phyloP scores from a whole-genome alignment of 2,329 filamentous ascomycete genomes.

The Trichoderma breve region DNA sequence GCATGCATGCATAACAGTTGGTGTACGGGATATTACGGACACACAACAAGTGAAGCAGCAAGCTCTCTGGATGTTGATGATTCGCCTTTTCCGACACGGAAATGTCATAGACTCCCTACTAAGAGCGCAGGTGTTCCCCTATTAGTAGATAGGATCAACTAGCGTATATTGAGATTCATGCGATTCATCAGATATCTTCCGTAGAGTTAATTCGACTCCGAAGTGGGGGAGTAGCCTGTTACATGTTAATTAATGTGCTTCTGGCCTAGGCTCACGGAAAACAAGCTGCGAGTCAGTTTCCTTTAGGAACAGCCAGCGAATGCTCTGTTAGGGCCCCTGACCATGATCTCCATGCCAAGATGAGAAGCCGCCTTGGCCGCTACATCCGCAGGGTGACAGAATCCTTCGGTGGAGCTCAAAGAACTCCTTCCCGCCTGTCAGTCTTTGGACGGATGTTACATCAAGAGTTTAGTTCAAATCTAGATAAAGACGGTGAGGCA shows the following conservation, averaged over 20 bases:
- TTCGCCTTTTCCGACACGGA: not conserved
- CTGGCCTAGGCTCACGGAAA: not conserved
- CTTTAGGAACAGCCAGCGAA: not conserved
- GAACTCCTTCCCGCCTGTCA: not conserved
- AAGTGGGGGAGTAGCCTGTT: not conserved
- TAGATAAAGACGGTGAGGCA: not conserved
- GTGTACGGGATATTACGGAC: not conserved
- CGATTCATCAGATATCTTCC: not conserved
- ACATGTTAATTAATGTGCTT: not conserved
- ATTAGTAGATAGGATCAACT: not conserved
- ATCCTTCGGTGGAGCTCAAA: not conserved
- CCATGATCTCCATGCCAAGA: conserved; percentile 5
- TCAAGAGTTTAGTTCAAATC: not conserved
- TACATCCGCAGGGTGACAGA: not conserved
- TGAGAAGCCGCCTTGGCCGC: not conserved
- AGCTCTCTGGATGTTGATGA: not conserved
- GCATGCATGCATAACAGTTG: not conserved
- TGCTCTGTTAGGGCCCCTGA: not conserved
- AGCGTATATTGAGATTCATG: not conserved
- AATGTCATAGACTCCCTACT: not conserved
- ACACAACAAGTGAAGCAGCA: not conserved
- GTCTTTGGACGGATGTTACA: not conserved
- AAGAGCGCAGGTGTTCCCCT: not conserved
- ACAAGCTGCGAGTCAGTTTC: conserved; percentile 4
- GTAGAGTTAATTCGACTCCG: not conserved